Conservation (phyloP, 371 early-diverging fungal genomes). For the Neoconidiobolus thromboides region DNA sequence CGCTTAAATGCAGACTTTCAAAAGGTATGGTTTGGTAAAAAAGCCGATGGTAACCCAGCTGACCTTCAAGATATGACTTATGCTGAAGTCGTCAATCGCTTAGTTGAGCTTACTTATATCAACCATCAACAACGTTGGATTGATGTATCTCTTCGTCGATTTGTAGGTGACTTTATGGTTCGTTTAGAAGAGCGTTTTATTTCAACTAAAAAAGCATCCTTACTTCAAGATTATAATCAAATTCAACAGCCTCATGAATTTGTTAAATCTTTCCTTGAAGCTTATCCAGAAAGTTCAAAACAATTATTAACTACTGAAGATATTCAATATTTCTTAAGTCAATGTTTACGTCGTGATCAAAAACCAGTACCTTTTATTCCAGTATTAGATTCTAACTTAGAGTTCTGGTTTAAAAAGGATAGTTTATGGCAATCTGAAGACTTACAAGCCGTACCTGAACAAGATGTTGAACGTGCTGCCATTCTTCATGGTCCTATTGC, state of each 20-base stretch:
- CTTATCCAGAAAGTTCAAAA: conserved; percentile 50
- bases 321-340: conserved; percentile 66
- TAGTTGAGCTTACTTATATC: conserved; percentile 67
- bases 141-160: conserved; percentile 58
- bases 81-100: conserved; percentile 63
- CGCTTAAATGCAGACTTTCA: conserved; percentile 82
- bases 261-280: conserved; percentile 51
- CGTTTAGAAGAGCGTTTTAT: conserved; percentile 84
- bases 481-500: conserved; percentile 91
- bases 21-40: conserved; percentile 86
- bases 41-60: conserved; percentile 47
- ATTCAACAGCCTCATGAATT: conserved; percentile 45
- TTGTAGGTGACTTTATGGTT: conserved; percentile 69
- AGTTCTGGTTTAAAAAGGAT: conserved; percentile 92
- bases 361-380: conserved; percentile 90
- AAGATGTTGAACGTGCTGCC: conserved; percentile 81
- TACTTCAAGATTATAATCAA: not conserved
- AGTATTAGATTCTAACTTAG: conserved; percentile 78
- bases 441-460: conserved; percentile 71
- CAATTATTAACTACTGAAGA: conserved; percentile 83
- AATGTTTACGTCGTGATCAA: conserved; percentile 60
- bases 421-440: conserved; percentile 92
- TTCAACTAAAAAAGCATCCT: not conserved
- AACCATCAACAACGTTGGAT: conserved; percentile 70
- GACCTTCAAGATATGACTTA: conserved; percentile 88